phyloP scores from a whole-genome alignment of 305 asterid species.

The Fraxinus xanthoxyloides region DNA sequence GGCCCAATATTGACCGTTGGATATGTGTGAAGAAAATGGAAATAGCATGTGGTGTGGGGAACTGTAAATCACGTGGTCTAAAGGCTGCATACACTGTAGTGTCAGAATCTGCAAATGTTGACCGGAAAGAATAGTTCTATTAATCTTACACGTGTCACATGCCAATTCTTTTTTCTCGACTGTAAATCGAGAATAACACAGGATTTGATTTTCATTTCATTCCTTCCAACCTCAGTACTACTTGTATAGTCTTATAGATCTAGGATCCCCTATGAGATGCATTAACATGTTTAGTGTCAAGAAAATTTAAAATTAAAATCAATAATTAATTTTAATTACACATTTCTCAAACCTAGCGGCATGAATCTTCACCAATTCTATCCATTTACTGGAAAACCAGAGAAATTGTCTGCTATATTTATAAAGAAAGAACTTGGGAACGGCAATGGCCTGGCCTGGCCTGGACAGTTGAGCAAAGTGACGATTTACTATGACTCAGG shows the following conservation, averaged over 20 bases:
- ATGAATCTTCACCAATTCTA: neutral
- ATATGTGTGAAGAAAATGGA: neutral
- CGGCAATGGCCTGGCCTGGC: neutral
- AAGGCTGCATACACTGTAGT: conserved; percentile 6
- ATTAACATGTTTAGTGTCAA: neutral
- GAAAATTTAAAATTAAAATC: too few species aligned
- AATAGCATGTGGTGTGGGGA: neutral
- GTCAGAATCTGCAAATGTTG: neutral
- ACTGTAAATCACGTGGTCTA: conserved; percentile 18
- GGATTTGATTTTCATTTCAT: neutral
- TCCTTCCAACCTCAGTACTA: neutral
- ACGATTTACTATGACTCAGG: neutral
- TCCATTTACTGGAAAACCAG: neutral
- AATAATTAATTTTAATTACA: neutral
- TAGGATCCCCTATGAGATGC: neutral
- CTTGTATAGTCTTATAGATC: neutral
- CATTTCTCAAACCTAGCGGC: too few species aligned
- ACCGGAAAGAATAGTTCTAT: neutral
- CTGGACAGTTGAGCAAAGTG: neutral
- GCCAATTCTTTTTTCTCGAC: neutral
- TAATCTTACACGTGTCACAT: neutral
- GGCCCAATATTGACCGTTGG: conserved; percentile 18
- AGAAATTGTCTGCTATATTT: neutral
- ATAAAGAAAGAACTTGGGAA: neutral
- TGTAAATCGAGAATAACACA: neutral